Conservation (phyloP, 106 monocot species). For the Xerophyta viscosa region DNA sequence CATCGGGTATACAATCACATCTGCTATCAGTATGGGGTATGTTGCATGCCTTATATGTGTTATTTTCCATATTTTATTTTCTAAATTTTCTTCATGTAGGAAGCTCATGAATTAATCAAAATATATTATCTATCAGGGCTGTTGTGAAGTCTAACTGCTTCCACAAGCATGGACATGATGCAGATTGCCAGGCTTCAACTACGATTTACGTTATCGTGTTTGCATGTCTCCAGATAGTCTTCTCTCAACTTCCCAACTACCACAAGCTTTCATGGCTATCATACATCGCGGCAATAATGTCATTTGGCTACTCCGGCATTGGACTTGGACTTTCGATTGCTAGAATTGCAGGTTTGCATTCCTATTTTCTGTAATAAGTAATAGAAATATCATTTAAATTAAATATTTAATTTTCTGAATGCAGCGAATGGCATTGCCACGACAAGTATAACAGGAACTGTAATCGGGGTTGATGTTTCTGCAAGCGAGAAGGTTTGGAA, state of each 20-base stretch:
- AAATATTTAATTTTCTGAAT: background rate
- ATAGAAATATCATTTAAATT: no score
- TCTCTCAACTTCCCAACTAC: constrained; percentile 81
- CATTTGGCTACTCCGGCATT: constrained; percentile 62
- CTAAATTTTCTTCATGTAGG: no score
- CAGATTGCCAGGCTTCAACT: constrained; percentile 35
- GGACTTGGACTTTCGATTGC: constrained; percentile 86
- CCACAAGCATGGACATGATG: constrained; percentile 60
- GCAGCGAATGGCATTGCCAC: background rate
- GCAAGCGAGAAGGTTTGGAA: constrained; percentile 71
- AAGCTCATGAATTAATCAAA: background rate
- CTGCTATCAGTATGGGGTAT: constrained; percentile 89
- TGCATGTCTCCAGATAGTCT: constrained; percentile 48
- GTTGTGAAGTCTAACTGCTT: constrained; percentile 75
- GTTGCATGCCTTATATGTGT: background rate
- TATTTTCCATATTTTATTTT: no score
- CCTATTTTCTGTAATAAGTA: no score
- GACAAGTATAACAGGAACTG: background rate
- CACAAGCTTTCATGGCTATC: constrained; percentile 86
- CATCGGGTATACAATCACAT: constrained; percentile 80
- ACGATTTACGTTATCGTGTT: constrained; percentile 54
- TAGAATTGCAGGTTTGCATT: constrained; percentile 55
- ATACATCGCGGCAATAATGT: constrained; percentile 75
- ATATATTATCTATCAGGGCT: constrained; percentile 20
- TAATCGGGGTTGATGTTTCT: constrained; percentile 16